A percentile compares a stretch with the other conserved stretches of the same genome.
phyloP scores from a whole-genome alignment of 2,329 filamentous ascomycete species.

The Mycosphaerella arachidis region DNA sequence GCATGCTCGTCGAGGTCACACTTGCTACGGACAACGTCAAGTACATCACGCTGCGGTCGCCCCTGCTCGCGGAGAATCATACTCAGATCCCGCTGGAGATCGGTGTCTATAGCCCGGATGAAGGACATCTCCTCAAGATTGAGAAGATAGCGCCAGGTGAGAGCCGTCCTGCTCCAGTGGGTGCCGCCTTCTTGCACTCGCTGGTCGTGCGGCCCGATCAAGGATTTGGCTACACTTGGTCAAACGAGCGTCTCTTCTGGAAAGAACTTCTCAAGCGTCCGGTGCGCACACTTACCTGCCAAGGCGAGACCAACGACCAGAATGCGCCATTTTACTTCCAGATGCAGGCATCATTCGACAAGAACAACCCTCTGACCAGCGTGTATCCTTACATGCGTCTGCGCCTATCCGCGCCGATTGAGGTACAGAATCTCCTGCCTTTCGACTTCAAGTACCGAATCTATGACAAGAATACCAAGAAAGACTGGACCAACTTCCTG shows the following conservation, averaged over 20 bases:
- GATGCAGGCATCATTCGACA: conserved; percentile 80
- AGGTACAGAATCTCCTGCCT: conserved; percentile 88
- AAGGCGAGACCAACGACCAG: conserved; percentile 74
- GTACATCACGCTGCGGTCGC: conserved; percentile 91
- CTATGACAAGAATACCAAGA: conserved; percentile 97
- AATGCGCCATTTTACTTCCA: conserved; percentile 92
- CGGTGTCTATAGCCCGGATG: conserved; percentile 80
- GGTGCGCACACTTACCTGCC: conserved; percentile 82
- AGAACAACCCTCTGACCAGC: conserved; percentile 74
- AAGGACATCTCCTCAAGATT: conserved; percentile 90
- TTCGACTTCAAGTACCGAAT: conserved; percentile 99
- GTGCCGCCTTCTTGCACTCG: conserved; percentile 84
- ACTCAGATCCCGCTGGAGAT: conserved; percentile 95
- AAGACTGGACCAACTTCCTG: conserved; percentile 98
- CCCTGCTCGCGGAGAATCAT: conserved; percentile 87
- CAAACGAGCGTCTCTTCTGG: conserved; percentile 85
- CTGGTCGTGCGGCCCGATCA: conserved; percentile 86
- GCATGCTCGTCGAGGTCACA: conserved; percentile 84
- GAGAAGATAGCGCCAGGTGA: conserved; percentile 96
- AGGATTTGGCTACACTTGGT: conserved; percentile 96
- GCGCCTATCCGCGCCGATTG: conserved; percentile 84
- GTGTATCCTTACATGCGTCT: conserved; percentile 93
- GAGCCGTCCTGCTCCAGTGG: conserved; percentile 82
- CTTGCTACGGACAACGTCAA: conserved; percentile 95
- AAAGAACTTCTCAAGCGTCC: conserved; percentile 80